phyloP scores from a whole-genome alignment of 768 basidiomycete species.

The Coprinellus aureogranulatus region DNA sequence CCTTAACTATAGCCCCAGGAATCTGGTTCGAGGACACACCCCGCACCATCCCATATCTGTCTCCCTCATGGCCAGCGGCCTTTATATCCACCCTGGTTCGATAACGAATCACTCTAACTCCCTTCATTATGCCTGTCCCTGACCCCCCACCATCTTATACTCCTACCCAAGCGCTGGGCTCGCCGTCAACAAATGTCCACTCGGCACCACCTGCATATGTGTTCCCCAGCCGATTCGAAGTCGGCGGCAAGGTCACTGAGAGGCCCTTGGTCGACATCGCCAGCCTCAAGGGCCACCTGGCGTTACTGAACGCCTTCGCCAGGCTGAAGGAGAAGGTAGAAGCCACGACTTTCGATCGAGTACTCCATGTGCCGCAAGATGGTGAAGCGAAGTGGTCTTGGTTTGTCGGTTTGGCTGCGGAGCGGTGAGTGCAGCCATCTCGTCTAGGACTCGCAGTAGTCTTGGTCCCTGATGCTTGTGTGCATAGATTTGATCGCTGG shows the following conservation, averaged over 20 bases:
- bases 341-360: neutral
- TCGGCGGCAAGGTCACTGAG: conserved; percentile 22
- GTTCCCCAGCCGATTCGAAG: conserved; percentile 26
- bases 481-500: conserved; percentile 30
- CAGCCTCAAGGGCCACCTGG: conserved; percentile 33
- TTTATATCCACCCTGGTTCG: too few relatives aligned
- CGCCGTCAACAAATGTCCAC: neutral
- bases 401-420: conserved; percentile 38
- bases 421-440: conserved; percentile 23
- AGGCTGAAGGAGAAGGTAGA: conserved; percentile 26
- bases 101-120: too few relatives aligned
- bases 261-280: conserved; percentile 26
- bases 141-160: neutral
- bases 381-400: conserved; percentile 31
- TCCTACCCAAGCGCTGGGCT: neutral
- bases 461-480: neutral
- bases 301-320: conserved; percentile 31
- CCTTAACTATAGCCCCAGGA: too few relatives aligned
- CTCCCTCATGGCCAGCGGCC: too few relatives aligned
- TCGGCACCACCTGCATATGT: conserved; percentile 22
- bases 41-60: too few relatives aligned
- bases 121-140: neutral
- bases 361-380: conserved; percentile 17
- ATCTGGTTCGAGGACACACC: too few relatives aligned
- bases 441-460: too few relatives aligned